Conservation (phyloP, 805 yeast genomes). For the Hagleromyces aurorensis region DNA sequence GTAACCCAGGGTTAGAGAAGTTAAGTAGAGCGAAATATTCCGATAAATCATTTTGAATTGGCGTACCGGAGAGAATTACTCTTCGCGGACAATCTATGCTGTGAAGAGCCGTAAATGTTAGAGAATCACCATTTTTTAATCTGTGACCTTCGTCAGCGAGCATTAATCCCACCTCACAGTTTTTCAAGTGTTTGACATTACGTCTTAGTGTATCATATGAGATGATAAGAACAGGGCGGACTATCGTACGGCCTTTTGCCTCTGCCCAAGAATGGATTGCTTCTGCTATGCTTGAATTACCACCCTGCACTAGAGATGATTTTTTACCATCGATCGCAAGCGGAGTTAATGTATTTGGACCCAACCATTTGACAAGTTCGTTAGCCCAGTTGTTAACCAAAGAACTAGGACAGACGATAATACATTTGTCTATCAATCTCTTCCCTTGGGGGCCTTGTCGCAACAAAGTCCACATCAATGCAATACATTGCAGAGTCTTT, state of each 20-base stretch:
- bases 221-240: slow-evolving; percentile 86
- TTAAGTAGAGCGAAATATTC: slow-evolving; percentile 86
- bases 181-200: slow-evolving; percentile 66
- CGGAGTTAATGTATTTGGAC: slow-evolving; percentile 82
- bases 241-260: slow-evolving; percentile 81
- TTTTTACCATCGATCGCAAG: slow-evolving; percentile 88
- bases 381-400: slow-evolving; percentile 96
- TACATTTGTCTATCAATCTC: slow-evolving; percentile 78
- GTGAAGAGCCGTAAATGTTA: slow-evolving; percentile 80
- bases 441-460: slow-evolving; percentile 79
- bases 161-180: slow-evolving; percentile 76
- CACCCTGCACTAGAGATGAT: slow-evolving; percentile 43
- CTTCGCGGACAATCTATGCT: slow-evolving; percentile 80
- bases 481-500: slow-evolving; percentile 80
- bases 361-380: slow-evolving; percentile 90
- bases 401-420: slow-evolving; percentile 92
- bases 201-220: slow-evolving; percentile 90
- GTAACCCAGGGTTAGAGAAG: slow-evolving; percentile 89
- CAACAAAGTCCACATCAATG: slow-evolving; percentile 86
- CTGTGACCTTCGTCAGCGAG: slow-evolving; percentile 85
- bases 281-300: slow-evolving; percentile 48
- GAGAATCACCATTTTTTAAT: slow-evolving; percentile 81
- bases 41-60: slow-evolving; percentile 89
- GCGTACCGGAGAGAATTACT: slow-evolving; percentile 92
- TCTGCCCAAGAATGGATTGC: slow-evolving; percentile 77